Conservation (phyloP, 106 monocot genomes). For the Apostasia shenzhenica region DNA sequence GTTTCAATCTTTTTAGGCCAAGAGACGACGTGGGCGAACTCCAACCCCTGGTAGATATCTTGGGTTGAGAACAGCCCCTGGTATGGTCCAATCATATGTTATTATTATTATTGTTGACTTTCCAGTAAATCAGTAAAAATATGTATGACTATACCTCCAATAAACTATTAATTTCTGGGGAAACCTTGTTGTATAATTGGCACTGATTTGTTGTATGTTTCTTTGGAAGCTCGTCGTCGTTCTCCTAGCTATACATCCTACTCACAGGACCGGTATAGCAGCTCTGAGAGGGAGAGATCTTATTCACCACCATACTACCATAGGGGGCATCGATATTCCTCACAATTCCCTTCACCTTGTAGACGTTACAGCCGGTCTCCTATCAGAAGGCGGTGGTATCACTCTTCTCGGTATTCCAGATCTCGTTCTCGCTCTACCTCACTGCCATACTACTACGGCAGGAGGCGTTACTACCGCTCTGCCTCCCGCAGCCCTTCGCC, state of each 20-base stretch:
- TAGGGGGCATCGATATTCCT: background rate
- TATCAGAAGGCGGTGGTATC: slow-evolving; percentile 12
- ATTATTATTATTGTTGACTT: background rate
- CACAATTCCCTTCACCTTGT: slow-evolving; percentile 14
- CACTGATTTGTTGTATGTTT: background rate
- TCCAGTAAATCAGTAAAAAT: background rate
- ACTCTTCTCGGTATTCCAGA: slow-evolving; percentile 44
- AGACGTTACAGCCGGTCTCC: slow-evolving; percentile 17
- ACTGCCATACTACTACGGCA: slow-evolving; percentile 19
- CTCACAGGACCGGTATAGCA: slow-evolving; percentile 11
- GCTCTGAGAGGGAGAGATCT: slow-evolving; percentile 27
- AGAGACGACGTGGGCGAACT: slow-evolving; percentile 55
- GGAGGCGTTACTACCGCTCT: slow-evolving; percentile 11
- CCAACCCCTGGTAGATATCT: slow-evolving; percentile 79
- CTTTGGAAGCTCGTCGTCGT: slow-evolving; percentile 15
- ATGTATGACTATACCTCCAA: background rate
- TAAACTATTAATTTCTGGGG: background rate
- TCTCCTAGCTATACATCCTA: slow-evolving; percentile 44
- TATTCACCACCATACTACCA: slow-evolving; percentile 22
- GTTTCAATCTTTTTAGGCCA: slow-evolving; percentile 34
- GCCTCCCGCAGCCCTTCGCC: slow-evolving; percentile 22
- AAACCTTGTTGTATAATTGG: background rate
- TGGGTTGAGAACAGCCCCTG: slow-evolving; percentile 27
- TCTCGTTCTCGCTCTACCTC: slow-evolving; percentile 25
- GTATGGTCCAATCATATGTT: slow-evolving; percentile 16